A percentile compares a stretch with the other conserved stretches of the same genome.
Conservation (phyloP, 2,329 filamentous ascomycete species). For the Penicillium sp. region DNA sequence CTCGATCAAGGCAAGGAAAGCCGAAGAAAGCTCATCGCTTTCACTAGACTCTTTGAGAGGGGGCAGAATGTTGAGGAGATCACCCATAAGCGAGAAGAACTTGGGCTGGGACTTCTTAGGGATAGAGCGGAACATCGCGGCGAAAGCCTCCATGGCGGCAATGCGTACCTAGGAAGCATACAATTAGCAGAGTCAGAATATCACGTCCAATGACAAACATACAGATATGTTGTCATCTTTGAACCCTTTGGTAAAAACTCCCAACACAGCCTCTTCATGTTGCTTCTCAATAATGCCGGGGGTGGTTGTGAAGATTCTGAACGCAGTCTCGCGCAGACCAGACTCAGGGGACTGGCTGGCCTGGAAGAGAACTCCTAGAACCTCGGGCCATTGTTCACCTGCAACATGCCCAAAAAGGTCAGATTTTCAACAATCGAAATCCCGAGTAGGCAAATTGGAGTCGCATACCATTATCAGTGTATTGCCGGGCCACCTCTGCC, state of each 20-base stretch:
- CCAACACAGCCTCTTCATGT: slow-evolving; percentile 84
- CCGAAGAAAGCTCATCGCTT: slow-evolving; percentile 85
- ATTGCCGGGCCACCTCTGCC: slow-evolving; percentile 91
- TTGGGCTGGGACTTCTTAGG: slow-evolving; percentile 83
- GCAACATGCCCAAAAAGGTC: slow-evolving; percentile 16
- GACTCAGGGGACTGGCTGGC: slow-evolving; percentile 82
- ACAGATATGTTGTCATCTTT: slow-evolving; percentile 80
- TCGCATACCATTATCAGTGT: slow-evolving; percentile 79
- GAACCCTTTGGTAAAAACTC: slow-evolving; percentile 87
- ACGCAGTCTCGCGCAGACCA: slow-evolving; percentile 85
- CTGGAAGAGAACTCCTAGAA: slow-evolving; percentile 80
- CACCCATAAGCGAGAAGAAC: slow-evolving; percentile 81
- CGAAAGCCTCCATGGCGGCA: slow-evolving; percentile 93
- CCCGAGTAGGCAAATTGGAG: neutral
- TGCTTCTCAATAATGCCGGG: slow-evolving; percentile 95
- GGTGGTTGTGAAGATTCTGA: slow-evolving; percentile 91
- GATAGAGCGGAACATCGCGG: slow-evolving; percentile 89
- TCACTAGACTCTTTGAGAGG: slow-evolving; percentile 90
- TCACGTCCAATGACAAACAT: slow-evolving; percentile 30
- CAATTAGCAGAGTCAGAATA: slow-evolving; percentile 3
- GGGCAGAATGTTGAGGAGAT: slow-evolving; percentile 89
- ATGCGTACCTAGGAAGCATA: slow-evolving; percentile 67
- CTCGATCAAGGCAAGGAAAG: slow-evolving; percentile 86
- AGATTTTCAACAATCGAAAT: slow-evolving; percentile 3
- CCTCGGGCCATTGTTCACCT: slow-evolving; percentile 86